These are phyloP conservation scores for Malus fusca DNA, from an alignment of 306 rosid genomes.

Conservation along the genomic window DNA sequence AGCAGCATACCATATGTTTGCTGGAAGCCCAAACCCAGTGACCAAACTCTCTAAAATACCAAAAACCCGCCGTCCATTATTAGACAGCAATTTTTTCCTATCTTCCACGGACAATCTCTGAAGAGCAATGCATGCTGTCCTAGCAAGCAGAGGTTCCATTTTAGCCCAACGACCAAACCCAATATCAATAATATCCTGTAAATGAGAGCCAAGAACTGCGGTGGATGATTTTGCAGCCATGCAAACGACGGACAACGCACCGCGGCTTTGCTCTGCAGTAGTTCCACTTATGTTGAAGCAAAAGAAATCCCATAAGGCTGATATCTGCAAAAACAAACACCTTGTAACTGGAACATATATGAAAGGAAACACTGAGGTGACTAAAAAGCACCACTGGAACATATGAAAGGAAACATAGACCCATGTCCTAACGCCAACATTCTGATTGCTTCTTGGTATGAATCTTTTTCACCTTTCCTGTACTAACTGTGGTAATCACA, in stretches of 20 bases:
- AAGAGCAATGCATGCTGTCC: conserved; percentile 84
- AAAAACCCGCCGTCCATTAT: conserved; percentile 55
- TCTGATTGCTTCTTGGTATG: not conserved
- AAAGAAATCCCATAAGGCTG: conserved; percentile 93
- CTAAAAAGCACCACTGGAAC: not conserved
- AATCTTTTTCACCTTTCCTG: not conserved
- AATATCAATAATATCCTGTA: conserved; percentile 82
- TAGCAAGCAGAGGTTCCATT: conserved; percentile 86
- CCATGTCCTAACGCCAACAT: not conserved
- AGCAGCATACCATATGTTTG: conserved; percentile 85
- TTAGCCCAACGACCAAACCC: conserved; percentile 99
- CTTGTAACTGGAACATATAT: not conserved
- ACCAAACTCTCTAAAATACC: conserved; percentile 66
- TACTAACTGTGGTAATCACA: not conserved
- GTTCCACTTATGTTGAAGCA: conserved; percentile 86
- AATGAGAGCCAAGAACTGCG: conserved; percentile 68
- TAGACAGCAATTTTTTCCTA: conserved; percentile 57
- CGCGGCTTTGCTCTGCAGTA: conserved; percentile 86
- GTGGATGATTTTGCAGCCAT: conserved; percentile 82
- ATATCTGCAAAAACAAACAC: conserved; percentile 43
- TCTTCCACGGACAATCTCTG: conserved; percentile 81
- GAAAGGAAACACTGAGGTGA: no score
- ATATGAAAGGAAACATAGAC: not conserved
- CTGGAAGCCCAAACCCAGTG: conserved; percentile 74
- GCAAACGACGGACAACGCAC: conserved; percentile 83